Evolutionary conservation across 1,284 basidiomycete genomes (phyloP).

Genomic region (Somion occarium): DNA sequence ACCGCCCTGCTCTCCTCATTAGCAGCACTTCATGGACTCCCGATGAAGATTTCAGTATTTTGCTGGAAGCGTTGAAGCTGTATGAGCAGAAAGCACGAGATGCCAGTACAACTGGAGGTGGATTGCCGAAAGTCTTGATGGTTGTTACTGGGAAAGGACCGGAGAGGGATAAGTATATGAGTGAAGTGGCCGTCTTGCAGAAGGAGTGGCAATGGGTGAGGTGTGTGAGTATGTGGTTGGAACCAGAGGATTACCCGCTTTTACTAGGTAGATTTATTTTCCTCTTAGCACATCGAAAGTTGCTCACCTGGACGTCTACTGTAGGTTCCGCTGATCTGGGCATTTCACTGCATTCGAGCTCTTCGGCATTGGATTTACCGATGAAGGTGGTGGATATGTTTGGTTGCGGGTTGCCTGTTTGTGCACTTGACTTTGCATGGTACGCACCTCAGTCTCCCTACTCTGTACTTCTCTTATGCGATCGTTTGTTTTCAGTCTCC

Average conservation of each 20-base stretch:
- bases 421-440: conserved; percentile 87
- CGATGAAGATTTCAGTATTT: conserved; percentile 91
- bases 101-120: conserved; percentile 19
- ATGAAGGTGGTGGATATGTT: conserved; percentile 99
- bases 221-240: conserved; percentile 84
- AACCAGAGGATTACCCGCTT: conserved; percentile 82
- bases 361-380: conserved; percentile 88
- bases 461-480: background rate
- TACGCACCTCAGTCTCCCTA: conserved; percentile 30
- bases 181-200: conserved; percentile 52
- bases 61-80: conserved; percentile 65
- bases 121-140: conserved; percentile 73
- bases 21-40: conserved; percentile 97
- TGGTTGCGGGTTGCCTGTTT: conserved; percentile 91
- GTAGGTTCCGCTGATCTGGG: conserved; percentile 92
- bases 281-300: background rate
- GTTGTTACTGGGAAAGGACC: conserved; percentile 94
- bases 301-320: background rate
- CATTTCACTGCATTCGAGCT: conserved; percentile 87
- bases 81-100: conserved; percentile 63
- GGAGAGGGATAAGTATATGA: conserved; percentile 71
- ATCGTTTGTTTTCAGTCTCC: conserved; percentile 46
- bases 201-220: conserved; percentile 74
- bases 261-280: conserved; percentile 53
- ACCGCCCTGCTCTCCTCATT: conserved; percentile 84